Conservation (phyloP, 2,329 filamentous ascomycete genomes). For the Lachnellula subtilissima region DNA sequence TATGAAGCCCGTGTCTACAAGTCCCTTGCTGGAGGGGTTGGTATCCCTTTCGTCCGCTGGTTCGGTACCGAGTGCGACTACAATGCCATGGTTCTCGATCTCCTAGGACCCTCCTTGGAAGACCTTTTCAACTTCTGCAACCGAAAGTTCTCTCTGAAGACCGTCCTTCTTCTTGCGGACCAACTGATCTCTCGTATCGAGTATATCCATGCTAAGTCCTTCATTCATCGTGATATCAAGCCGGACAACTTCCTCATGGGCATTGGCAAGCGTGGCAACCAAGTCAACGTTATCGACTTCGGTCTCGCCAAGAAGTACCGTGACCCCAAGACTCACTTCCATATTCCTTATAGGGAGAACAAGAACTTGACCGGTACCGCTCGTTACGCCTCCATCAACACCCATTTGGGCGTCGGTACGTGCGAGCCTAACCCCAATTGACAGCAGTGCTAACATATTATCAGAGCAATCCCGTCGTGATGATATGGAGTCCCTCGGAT, state of each 20-base stretch:
- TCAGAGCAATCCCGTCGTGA: constrained; percentile 96
- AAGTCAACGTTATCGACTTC: constrained; percentile 99
- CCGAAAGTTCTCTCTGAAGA: constrained; percentile 99
- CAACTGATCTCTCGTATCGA: constrained; percentile 99
- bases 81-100: constrained; percentile 98
- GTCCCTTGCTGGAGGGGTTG: constrained; percentile 88
- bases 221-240: constrained; percentile 99
- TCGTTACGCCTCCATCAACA: constrained; percentile 98
- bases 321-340: constrained; percentile 99
- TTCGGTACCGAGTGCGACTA: constrained; percentile 99
- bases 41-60: constrained; percentile 98
- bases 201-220: constrained; percentile 99
- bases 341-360: constrained; percentile 99
- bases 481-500: constrained; percentile 98
- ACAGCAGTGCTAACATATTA: constrained; percentile 26
- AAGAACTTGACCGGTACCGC: constrained; percentile 99
- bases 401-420: constrained; percentile 86
- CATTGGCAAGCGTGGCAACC: constrained; percentile 97
- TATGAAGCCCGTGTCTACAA: constrained; percentile 96
- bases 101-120: constrained; percentile 91
- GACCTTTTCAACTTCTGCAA: constrained; percentile 99
- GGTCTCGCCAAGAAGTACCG: constrained; percentile 99
- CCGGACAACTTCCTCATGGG: constrained; percentile 99
- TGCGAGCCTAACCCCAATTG: constrained; percentile 22
- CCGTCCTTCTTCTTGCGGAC: constrained; percentile 89